phyloP scores from a whole-genome alignment of 1,284 basidiomycete genomes.

The Stereum hirsutum region DNA sequence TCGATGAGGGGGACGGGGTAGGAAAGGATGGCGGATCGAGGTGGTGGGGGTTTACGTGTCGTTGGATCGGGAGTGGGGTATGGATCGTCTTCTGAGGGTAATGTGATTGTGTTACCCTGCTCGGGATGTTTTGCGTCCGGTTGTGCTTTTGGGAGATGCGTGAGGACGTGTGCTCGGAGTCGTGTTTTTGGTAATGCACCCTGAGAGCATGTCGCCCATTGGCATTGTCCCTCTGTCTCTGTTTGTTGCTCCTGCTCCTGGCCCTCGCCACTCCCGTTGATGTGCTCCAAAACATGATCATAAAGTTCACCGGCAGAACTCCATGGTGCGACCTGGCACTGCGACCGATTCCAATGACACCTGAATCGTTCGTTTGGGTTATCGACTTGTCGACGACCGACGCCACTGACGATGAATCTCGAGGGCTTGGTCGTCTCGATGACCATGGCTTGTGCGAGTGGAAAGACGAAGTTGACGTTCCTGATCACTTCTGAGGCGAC shows the following conservation, averaged over 20 bases:
- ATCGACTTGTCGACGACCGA: slow-evolving; percentile 55
- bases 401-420: slow-evolving; percentile 75
- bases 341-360: slow-evolving; percentile 57
- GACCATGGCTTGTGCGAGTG: slow-evolving; percentile 77
- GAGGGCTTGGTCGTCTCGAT: slow-evolving; percentile 57
- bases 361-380: slow-evolving; percentile 47
- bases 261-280: too few species aligned
- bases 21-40: slow-evolving; percentile 44
- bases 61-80: slow-evolving; percentile 57
- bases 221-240: slow-evolving; percentile 38
- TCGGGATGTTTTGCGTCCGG: slow-evolving; percentile 45
- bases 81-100: slow-evolving; percentile 39
- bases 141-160: slow-evolving; percentile 56
- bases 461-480: slow-evolving; percentile 71
- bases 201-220: slow-evolving; percentile 58
- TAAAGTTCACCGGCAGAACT: slow-evolving; percentile 49
- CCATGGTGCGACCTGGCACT: slow-evolving; percentile 41
- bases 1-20: slow-evolving; percentile 49
- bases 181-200: slow-evolving; percentile 33
- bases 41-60: slow-evolving; percentile 50
- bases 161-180: slow-evolving; percentile 59
- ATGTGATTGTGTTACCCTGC: slow-evolving; percentile 60
- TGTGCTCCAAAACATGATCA: slow-evolving; percentile 56
- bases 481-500: slow-evolving; percentile 85
- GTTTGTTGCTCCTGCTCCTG: slow-evolving; percentile 32